Evolutionary conservation across 2,329 filamentous ascomycete species (phyloP).

Genomic region (Neofusicoccum ribis): DNA sequence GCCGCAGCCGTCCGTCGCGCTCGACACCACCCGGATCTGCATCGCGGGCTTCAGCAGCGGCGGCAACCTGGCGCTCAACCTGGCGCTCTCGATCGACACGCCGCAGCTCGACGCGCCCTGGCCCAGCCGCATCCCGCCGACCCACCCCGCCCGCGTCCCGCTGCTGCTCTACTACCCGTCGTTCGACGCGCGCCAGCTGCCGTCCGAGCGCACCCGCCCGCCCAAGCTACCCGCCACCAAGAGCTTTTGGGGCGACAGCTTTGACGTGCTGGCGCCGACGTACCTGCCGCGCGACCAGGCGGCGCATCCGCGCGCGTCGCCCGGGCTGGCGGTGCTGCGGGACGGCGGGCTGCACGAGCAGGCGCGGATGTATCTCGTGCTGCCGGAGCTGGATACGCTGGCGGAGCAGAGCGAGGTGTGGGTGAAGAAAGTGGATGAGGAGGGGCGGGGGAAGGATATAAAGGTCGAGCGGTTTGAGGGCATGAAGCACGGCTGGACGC

Average conservation of each 20-base stretch:
- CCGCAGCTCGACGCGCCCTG: slow-evolving; percentile 37
- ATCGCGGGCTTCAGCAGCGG: slow-evolving; percentile 50
- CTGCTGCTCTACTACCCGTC: slow-evolving; percentile 47
- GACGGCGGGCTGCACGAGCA: slow-evolving; percentile 35
- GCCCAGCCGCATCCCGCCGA: slow-evolving; percentile 38
- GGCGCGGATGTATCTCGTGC: slow-evolving; percentile 43
- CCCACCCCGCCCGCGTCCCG: slow-evolving; percentile 37
- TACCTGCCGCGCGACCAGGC: slow-evolving; percentile 42
- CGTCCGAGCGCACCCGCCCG: slow-evolving; percentile 41
- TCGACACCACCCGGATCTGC: slow-evolving; percentile 42
- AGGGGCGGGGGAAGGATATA: slow-evolving; percentile 31
- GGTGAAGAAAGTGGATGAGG: slow-evolving; percentile 40
- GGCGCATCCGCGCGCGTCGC: slow-evolving; percentile 42
- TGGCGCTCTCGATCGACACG: slow-evolving; percentile 37
- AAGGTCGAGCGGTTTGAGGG: slow-evolving; percentile 31
- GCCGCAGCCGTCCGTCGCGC: slow-evolving; percentile 25
- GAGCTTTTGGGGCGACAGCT: slow-evolving; percentile 30
- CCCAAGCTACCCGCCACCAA: slow-evolving; percentile 33
- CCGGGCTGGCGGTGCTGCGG: slow-evolving; percentile 36
- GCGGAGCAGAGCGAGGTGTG: slow-evolving; percentile 46
- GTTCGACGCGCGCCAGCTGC: slow-evolving; percentile 43
- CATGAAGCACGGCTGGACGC: slow-evolving; percentile 40
- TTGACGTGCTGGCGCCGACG: slow-evolving; percentile 43
- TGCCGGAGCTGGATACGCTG: slow-evolving; percentile 43
- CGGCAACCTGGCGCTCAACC: slow-evolving; percentile 50